These are phyloP conservation scores for Salix dunnii DNA, from an alignment of 345 rosid species.

Conservation along the genomic window DNA sequence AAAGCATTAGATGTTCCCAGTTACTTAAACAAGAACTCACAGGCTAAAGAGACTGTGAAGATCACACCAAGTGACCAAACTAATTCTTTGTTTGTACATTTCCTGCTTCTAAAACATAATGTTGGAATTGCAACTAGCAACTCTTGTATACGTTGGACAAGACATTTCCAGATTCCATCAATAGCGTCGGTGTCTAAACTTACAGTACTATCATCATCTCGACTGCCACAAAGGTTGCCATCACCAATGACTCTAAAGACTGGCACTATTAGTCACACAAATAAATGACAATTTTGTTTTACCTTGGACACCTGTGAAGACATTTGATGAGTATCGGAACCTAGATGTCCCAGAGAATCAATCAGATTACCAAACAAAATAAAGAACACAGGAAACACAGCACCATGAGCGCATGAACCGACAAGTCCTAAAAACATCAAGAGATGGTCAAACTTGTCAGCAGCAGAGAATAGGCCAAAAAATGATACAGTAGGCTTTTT, in stretches of 20 bases:
- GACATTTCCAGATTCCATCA: no score
- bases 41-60: no score
- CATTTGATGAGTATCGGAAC: slow-evolving; percentile 45
- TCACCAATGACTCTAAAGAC: no score
- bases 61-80: neutral
- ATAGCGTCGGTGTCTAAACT: no score
- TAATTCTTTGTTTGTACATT: no score
- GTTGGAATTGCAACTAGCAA: no score
- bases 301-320: slow-evolving; percentile 65
- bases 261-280: no score
- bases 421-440: slow-evolving; percentile 59
- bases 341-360: slow-evolving; percentile 61
- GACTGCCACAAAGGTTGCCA: no score
- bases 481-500: slow-evolving; percentile 41
- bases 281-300: no score
- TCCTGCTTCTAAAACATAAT: no score
- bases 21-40: neutral
- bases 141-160: no score
- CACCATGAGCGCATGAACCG: slow-evolving; percentile 68
- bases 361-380: slow-evolving; percentile 62
- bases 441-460: slow-evolving; percentile 50
- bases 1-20: neutral
- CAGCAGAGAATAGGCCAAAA: slow-evolving; percentile 59
- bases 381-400: slow-evolving; percentile 66
- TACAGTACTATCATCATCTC: no score